Base-by-base conservation (phyloP, 768 basidiomycete genomes). In the Podaxis sp. region DNA sequence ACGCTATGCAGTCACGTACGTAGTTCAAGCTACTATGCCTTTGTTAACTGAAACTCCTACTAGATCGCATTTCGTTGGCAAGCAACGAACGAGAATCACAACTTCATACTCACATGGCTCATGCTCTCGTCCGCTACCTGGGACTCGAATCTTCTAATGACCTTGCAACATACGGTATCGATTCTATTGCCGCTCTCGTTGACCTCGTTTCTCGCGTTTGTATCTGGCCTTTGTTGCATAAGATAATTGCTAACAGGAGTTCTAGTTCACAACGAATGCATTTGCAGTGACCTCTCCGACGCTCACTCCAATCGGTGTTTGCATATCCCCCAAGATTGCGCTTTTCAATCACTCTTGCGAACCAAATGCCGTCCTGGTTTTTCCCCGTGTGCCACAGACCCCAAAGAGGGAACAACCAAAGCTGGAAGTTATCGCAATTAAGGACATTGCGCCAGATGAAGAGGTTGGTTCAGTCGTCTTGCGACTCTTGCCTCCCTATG, bases 331-430 rank as follows among this genome's bases (percentile, higher is more conserved):
- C 0, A 67, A 82, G 0, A 74, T 88, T 3, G 95, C 95, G 0
- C 76, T 97, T 10, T 82, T 90, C 59, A 97, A 97, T 68, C 95
- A 98, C 68, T 90, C 90, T 0, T 95, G 94, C 68, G 80, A 84
- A 21, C 92, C 93, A 0, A 95, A 97, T 68, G 93, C 90, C 0
- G 91, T 89, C 35, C 82, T 95, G n/a, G 91, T 98, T 3, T 98
- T 96, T 68, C 95, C 95, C 52, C 78, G 84, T 3, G 70, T 79
- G 2, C 70, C 77, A 4, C 70, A 67, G 11, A 62, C 70, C 13
- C 65, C 72, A 0, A 61, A 66, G 0, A 66, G 59, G 18, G 65
- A 67, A 0, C 88, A 89, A 68, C 85, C 90, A 0, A 62, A 83
- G 28, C 81, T 94, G 84, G 82, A 90, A 38, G 79, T 97, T 10